These are phyloP conservation scores for Pezicula carpinea DNA, from an alignment of 2,329 filamentous ascomycete genomes.

Conservation along the genomic window DNA sequence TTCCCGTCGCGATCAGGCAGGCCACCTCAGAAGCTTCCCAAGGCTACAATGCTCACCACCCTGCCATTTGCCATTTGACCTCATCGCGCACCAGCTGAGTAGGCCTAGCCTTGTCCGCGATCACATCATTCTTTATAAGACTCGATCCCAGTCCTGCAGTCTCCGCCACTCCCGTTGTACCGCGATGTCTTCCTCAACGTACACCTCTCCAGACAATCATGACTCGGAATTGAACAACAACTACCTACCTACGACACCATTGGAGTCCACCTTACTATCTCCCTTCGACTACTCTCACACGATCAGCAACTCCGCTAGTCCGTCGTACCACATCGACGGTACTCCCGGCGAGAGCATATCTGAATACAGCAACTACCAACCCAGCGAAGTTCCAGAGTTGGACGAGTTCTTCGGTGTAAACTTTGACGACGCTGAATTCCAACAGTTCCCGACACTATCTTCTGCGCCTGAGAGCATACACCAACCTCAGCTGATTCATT, in stretches of 20 bases:
- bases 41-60: not conserved
- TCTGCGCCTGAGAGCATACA: constrained; percentile 10
- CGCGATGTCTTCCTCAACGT: constrained; percentile 26
- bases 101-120: constrained; percentile 12
- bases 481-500: constrained; percentile 13
- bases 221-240: constrained; percentile 18
- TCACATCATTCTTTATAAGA: constrained; percentile 12
- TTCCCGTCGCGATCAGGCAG: no score
- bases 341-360: constrained; percentile 24
- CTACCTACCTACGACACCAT: constrained; percentile 15
- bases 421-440: constrained; percentile 25
- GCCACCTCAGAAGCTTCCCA: constrained; percentile 1
- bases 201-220: constrained; percentile 18
- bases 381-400: constrained; percentile 25
- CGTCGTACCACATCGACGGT: constrained; percentile 20
- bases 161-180: constrained; percentile 17
- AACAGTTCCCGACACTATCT: constrained; percentile 16
- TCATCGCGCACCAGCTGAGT: not conserved
- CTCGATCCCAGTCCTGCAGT: constrained; percentile 14
- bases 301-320: constrained; percentile 25
- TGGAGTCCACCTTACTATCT: constrained; percentile 18
- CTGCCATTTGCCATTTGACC: not conserved
- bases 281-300: constrained; percentile 23
- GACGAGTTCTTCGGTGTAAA: constrained; percentile 30
- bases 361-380: constrained; percentile 25